A percentile compares a stretch with the other conserved stretches of the same genome.
Evolutionary conservation across 2,329 filamentous ascomycete genomes (phyloP).

Genomic region (Phaeoacremonium minimum): DNA sequence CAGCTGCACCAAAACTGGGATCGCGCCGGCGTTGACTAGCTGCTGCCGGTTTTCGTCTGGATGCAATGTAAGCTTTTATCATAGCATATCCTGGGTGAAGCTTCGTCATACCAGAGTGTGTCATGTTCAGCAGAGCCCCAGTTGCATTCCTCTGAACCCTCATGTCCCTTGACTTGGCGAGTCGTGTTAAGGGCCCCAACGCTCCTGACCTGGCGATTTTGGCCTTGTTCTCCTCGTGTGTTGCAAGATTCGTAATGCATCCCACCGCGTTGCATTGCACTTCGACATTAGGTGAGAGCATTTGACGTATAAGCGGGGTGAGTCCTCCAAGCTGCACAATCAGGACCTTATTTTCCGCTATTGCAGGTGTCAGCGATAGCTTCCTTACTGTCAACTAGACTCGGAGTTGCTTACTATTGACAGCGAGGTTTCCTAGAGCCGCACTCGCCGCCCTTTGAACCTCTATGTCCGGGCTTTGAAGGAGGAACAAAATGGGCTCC

Average conservation of each 20-base stretch:
- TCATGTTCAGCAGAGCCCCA: constrained; percentile 96
- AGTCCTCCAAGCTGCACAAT: constrained; percentile 92
- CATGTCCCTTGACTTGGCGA: constrained; percentile 98
- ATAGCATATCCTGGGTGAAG: constrained; percentile 3
- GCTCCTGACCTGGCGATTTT: constrained; percentile 96
- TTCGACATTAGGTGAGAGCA: constrained; percentile 97
- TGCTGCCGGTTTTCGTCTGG: constrained; percentile 96
- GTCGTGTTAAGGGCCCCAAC: constrained; percentile 79
- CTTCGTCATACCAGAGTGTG: constrained; percentile 74
- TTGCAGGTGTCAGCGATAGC: constrained; percentile 33
- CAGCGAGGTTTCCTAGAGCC: constrained; percentile 89
- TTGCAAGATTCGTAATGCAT: constrained; percentile 97
- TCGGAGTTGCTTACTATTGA: constrained; percentile 70
- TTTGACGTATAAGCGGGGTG: constrained; percentile 89
- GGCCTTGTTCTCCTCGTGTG: constrained; percentile 98
- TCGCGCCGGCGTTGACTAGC: constrained; percentile 94
- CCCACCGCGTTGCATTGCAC: constrained; percentile 99
- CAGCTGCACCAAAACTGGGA: constrained; percentile 92
- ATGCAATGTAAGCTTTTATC: constrained; percentile 14
- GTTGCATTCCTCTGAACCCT: constrained; percentile 96
- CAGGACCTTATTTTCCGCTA: constrained; percentile 95
- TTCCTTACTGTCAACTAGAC: neutral
- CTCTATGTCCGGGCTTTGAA: constrained; percentile 94
- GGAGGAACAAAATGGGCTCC: constrained; percentile 89
- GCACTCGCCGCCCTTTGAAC: constrained; percentile 96